Base-by-base conservation (phyloP, 192 early-diverging fungal species). In the Backusella macrospora region DNA sequence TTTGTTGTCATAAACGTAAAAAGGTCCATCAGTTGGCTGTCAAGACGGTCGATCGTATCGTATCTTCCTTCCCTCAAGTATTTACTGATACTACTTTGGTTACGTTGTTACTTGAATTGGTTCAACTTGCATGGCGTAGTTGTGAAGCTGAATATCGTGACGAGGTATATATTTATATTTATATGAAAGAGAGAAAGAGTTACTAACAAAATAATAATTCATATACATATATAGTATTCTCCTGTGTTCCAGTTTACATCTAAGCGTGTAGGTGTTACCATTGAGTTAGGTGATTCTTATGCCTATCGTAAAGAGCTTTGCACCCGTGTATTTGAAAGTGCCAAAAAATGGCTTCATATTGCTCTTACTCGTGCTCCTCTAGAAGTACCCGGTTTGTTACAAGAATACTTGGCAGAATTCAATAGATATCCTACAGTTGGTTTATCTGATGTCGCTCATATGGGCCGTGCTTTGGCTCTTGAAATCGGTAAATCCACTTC, bases 71-170 rank as follows among this genome's bases (percentile, higher is more conserved):
- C 74, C 95, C 96, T 46, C 89, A 90, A 65, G 78, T 94, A 1
- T 88, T 99, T 55, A 92, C 92, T 65, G 92, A 98, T 81, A 86
- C 86, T 55, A 73, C 79, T 4, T 81, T 90, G 2, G 66, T 96
- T 13, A 85, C 83, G 45, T 84, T 91, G 15, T 84, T 96, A 68
- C 79, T 99, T 26, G 97, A 99, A 81, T 76, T 97, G 13, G 86
- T 96, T 15, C 90, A 93, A 73, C 83, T 92, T 14, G 78, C 92
- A 44, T 97, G 92, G 96, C 77, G 85, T 55, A 89, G 90, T 69
- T 91, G 91, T 74, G 89, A 90, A 73, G 89, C 88, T 34, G 93
- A 92, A 85, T 85, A 92, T 72, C 86, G 89, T 40, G 91, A 92
- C 68, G 91, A 94, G 72, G 81, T 82, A 76, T 13, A 34, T 64